Conservation (phyloP, 441 rosid genomes). For the Corymbia calophylla region DNA sequence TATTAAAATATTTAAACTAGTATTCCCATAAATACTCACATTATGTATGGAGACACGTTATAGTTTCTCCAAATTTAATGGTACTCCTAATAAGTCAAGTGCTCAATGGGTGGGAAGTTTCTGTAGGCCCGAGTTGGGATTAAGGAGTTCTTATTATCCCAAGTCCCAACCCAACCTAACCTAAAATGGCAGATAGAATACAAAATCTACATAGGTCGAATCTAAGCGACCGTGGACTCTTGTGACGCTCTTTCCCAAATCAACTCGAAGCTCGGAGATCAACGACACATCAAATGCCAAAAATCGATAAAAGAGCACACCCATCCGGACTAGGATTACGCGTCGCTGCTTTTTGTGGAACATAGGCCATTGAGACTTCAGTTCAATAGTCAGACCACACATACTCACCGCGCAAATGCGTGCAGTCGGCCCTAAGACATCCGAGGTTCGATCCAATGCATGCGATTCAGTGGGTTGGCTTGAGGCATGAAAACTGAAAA, state of each 20-base stretch:
- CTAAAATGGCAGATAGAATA: background rate
- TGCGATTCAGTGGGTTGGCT: background rate
- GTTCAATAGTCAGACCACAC: background rate
- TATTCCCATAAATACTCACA: background rate
- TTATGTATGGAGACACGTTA: background rate
- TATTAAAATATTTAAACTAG: background rate
- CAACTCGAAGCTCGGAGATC: background rate
- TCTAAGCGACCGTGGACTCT: background rate
- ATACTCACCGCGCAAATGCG: background rate
- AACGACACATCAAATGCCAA: background rate
- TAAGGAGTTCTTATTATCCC: background rate
- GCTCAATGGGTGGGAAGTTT: background rate
- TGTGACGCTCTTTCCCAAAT: background rate
- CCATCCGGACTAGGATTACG: background rate
- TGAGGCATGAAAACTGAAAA: background rate
- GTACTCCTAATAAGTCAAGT: background rate
- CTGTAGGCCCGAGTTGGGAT: background rate
- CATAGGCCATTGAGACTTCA: background rate
- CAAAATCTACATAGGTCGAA: background rate
- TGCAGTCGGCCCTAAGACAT: background rate
- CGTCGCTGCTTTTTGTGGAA: background rate
- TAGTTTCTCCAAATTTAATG: background rate
- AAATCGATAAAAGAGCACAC: background rate
- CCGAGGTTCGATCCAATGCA: background rate
- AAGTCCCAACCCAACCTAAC: background rate